Evolutionary conservation across 495 filamentous ascomycete genomes (phyloP), one percentile per base, ranked within the genome.

Genomic region (Penicillium maclennaniae): DNA sequence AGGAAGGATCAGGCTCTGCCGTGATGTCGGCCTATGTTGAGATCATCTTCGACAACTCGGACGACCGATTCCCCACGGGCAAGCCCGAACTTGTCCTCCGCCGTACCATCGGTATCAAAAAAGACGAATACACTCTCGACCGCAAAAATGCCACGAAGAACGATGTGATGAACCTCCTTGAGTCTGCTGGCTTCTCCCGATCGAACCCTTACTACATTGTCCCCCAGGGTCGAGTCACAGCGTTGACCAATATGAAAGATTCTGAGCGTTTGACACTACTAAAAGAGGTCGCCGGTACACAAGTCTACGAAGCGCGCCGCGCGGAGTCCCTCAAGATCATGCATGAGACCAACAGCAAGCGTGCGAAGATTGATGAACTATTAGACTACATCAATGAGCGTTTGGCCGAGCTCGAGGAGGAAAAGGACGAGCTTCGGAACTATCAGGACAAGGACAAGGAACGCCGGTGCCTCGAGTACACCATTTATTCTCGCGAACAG

Each of bases 151-250:
- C 91, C 19, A 97, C 91, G 21, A 96, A 96, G 66, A 78, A 84
- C 55, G 93, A 99, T 67, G 92, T 99, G 7, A 87, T 93, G 80
- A 96, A 96, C 66, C 79, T 97, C 28, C 83, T 99, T 17, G 93
- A 99, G 68, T 92, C 90, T 8, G 93, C 93, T 6, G 93, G 93
- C 19, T 97, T 99, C 69, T 96, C 92, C 46, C 87, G 89, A 53
- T 95, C 92, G 51, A 99, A 99, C 69, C 93, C 93, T 19, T 99
- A 97, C 76, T 99, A 97, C 66, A 99, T 99, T 58, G 93, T 99
- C 1, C 93, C 95, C 3, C 93, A 99, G 65, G 93, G 93, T 28
- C 88, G 95, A 54, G 91, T 99, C 45, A 97, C 95, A 0, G 86
- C 89, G 20, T 79, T 99, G 59, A 99, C 93, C 19, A 99, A 97